Conservation (phyloP, 2,329 filamentous ascomycete species). For the Aspergillus bombycis region DNA sequence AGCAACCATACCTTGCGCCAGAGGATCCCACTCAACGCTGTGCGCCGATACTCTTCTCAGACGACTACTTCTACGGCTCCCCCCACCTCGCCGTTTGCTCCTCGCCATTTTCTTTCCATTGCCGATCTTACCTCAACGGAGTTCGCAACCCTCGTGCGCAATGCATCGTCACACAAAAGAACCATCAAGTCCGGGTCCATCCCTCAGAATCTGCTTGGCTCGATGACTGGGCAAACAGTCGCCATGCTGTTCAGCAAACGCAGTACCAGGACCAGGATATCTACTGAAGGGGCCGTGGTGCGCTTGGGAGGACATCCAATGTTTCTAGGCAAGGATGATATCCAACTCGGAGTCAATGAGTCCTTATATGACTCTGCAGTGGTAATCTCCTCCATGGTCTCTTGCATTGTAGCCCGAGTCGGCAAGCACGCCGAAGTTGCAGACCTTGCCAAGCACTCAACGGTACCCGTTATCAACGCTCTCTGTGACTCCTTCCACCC, state of each 20-base stretch:
- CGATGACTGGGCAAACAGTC: constrained; percentile 75
- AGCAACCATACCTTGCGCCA: constrained; percentile 10
- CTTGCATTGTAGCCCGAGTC: constrained; percentile 79
- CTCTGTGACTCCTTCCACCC: constrained; percentile 92
- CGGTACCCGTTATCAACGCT: constrained; percentile 82
- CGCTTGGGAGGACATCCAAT: constrained; percentile 89
- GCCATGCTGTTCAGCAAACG: constrained; percentile 98
- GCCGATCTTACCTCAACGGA: constrained; percentile 80
- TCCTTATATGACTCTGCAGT: constrained; percentile 88
- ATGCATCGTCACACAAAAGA: constrained; percentile 76
- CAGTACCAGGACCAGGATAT: constrained; percentile 89
- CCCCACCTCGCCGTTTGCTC: constrained; percentile 60
- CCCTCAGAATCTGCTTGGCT: constrained; percentile 61
- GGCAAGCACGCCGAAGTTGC: constrained; percentile 75
- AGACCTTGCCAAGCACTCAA: constrained; percentile 70
- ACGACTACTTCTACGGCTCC: constrained; percentile 23
- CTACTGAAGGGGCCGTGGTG: constrained; percentile 88
- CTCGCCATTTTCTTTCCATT: constrained; percentile 90
- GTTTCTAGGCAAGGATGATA: constrained; percentile 95
- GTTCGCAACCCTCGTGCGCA: constrained; percentile 78
- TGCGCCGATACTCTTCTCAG: constrained; percentile 12
- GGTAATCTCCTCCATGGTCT: constrained; percentile 93
- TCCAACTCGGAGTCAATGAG: constrained; percentile 93
- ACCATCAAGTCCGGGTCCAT: constrained; percentile 71
- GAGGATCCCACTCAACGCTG: constrained; percentile 7